These are phyloP conservation scores for Arxiozyma telluris DNA, from an alignment of 1,139 yeast genomes.

Conservation along the genomic window DNA sequence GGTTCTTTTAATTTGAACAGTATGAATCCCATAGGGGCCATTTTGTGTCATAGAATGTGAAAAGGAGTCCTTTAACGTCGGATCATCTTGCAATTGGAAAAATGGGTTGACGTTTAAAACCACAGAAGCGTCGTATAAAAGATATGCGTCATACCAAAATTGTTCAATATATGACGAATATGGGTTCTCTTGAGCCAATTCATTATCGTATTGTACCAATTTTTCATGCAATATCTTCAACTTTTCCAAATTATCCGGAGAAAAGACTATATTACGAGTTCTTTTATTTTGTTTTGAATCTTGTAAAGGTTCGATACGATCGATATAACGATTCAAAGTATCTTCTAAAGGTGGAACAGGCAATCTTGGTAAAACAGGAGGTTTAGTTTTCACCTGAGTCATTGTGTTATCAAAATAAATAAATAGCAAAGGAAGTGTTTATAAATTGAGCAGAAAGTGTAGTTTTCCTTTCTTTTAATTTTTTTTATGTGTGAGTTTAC, in stretches of 20 bases:
- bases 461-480: no score
- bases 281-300: conserved; percentile 58
- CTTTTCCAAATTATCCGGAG: conserved; percentile 45
- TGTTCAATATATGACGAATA: conserved; percentile 76
- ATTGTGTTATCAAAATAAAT: no score
- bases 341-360: conserved; percentile 71
- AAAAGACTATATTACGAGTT: conserved; percentile 55
- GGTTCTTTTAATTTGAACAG: conserved; percentile 64
- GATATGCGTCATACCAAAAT: conserved; percentile 86
- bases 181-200: conserved; percentile 54
- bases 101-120: conserved; percentile 83
- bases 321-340: conserved; percentile 57
- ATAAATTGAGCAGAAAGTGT: no score
- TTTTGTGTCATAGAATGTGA: conserved; percentile 3
- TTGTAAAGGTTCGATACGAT: conserved; percentile 65
- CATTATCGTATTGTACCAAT: conserved; percentile 40
- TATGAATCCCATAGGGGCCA: conserved; percentile 20
- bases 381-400: neutral
- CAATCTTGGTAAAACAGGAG: conserved; percentile 24
- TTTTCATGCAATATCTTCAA: conserved; percentile 16
- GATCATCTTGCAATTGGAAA: conserved; percentile 81
- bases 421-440: no score
- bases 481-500: no score
- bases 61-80: conserved; percentile 49
- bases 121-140: conserved; percentile 80